Evolutionary conservation across 768 basidiomycete species (phyloP).

Genomic region (Coprinopsis strossmayeri): DNA sequence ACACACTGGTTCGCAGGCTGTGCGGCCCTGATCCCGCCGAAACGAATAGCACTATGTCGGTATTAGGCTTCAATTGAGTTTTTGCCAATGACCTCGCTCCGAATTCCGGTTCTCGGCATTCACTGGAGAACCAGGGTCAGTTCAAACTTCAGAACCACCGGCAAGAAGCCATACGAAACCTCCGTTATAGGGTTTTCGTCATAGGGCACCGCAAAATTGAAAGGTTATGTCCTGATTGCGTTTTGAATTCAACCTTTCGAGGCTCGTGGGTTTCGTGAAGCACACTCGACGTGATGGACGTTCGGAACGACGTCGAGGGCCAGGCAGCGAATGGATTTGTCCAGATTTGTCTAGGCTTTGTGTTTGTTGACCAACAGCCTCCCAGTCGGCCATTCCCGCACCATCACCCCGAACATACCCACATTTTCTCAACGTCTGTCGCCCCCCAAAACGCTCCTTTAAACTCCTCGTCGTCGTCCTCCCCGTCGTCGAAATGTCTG

Average conservation of each 20-base stretch:
- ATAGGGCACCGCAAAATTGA: too few relatives aligned
- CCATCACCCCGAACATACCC: slow-evolving; percentile 24
- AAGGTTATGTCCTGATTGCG: not conserved
- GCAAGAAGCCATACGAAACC: too few relatives aligned
- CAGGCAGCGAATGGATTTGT: not conserved
- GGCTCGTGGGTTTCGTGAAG: too few relatives aligned
- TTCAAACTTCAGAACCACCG: too few relatives aligned
- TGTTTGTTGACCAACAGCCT: slow-evolving; percentile 5
- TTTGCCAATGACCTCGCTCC: too few relatives aligned
- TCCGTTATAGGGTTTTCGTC: too few relatives aligned
- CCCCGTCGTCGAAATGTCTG: slow-evolving; percentile 36
- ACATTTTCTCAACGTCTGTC: slow-evolving; percentile 16
- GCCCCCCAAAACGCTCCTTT: slow-evolving; percentile 6
- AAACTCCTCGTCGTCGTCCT: slow-evolving; percentile 12
- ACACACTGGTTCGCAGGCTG: not conserved
- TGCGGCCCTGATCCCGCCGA: not conserved
- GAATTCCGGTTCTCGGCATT: too few relatives aligned
- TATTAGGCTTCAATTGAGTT: too few relatives aligned
- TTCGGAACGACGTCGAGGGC: not conserved
- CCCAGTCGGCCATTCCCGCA: slow-evolving; percentile 15
- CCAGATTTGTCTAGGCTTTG: slow-evolving; percentile 9
- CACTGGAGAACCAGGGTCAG: too few relatives aligned
- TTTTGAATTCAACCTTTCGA: not conserved
- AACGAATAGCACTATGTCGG: not conserved
- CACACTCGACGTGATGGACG: too few relatives aligned